Base-by-base conservation (phyloP, 371 early-diverging fungal species). In the Mitosporidium daphniae region DNA sequence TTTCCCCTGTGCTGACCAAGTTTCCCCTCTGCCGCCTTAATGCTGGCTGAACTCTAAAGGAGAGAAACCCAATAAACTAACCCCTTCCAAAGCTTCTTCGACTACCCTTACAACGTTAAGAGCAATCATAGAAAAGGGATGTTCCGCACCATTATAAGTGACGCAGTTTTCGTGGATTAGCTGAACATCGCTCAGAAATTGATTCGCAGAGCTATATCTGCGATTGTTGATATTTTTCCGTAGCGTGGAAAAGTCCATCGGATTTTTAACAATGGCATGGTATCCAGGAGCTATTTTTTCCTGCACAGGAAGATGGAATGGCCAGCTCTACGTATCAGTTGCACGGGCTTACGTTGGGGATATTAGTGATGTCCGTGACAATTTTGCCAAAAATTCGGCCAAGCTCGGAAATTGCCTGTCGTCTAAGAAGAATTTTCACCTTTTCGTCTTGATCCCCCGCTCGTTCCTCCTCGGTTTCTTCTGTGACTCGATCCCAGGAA, bases 181-280 rank as follows among this genome's bases (percentile, higher is more conserved):
- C 7, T 34, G 16, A 6, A 51, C 17, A 36, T 94, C 91, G 0
- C 48, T 47, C 30, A 66, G 63, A 33, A 84, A 82, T 20, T 62
- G 67, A 3, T 50, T 53, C 0, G 66, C 50, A 4, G 42, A 46
- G 0, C 40, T 31, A 40, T 91, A 91, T 13, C 51, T 48, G 6
- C 59, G 62, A 8, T 40, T 35, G 5, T 28, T 17, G 15, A 32
- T 27, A 18, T 37, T 37, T 20, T 47, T 40, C 9, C 36, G 28
- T 22, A 54, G 50, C 23, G 41, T 34, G 22, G 42, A 37, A 15
- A 54, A 25, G 13, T 38, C 40, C 20, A 33, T 42, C 2, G 53
- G 53, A 1, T 25, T 27, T 30, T 31, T 30, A 4, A 54, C 35
- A 10, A 37, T 25, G 5, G 3, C 28, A 24, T 41, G 37, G 28